Conservation (phyloP, 2,329 filamentous ascomycete genomes). For the Pyrenophora seminiperda region DNA sequence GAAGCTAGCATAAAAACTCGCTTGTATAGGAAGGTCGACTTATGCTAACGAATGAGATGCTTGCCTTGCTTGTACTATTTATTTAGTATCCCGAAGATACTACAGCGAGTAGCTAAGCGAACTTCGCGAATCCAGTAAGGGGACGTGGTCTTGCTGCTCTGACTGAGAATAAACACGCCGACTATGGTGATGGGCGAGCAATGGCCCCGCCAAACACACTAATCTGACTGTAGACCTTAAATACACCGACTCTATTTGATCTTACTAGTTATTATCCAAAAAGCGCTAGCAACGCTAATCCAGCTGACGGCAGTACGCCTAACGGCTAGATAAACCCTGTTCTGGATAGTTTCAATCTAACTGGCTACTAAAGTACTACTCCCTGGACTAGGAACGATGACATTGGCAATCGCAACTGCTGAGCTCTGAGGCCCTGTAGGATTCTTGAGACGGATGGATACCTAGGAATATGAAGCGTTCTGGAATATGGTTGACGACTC, state of each 20-base stretch:
- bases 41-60: too few relatives aligned
- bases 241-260: background rate
- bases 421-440: too few relatives aligned
- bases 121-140: conserved; percentile 2
- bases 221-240: background rate
- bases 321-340: background rate
- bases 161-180: background rate
- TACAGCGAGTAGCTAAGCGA: conserved; percentile 5
- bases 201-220: conserved; percentile 1
- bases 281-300: conserved; percentile 1
- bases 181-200: background rate
- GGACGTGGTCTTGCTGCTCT: conserved; percentile 2
- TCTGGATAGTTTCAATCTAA: too few relatives aligned
- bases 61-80: too few relatives aligned
- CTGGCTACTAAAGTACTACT: too few relatives aligned
- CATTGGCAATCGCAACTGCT: too few relatives aligned
- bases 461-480: too few relatives aligned
- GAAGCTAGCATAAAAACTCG: too few relatives aligned
- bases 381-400: too few relatives aligned
- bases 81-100: conserved; percentile 2
- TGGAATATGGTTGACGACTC: background rate
- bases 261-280: background rate
- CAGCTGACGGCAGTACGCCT: conserved; percentile 4
- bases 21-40: too few relatives aligned
- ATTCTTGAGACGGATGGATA: too few relatives aligned